Conservation (phyloP, 2,329 filamentous ascomycete genomes). For the Cladophialophora immunda region DNA sequence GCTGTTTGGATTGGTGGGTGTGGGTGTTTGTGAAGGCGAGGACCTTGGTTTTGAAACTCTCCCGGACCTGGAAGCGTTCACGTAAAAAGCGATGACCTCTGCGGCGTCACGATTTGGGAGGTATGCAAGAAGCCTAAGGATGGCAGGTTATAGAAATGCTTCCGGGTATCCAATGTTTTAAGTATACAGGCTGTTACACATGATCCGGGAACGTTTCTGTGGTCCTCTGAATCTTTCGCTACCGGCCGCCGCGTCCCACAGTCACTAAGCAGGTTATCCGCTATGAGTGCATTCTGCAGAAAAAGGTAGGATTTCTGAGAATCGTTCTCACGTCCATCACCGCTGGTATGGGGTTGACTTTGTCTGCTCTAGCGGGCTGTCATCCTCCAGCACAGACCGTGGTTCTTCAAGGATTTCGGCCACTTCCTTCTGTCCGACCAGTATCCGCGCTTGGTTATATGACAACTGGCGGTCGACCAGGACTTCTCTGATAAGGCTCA, state of each 20-base stretch:
- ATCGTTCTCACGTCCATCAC: neutral
- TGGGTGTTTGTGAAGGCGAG: neutral
- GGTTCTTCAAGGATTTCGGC: constrained; percentile 10
- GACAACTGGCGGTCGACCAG: constrained; percentile 33
- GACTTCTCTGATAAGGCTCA: constrained; percentile 30
- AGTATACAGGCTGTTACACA: neutral
- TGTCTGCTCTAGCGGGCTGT: neutral
- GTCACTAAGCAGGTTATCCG: neutral
- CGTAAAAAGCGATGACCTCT: neutral
- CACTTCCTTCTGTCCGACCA: constrained; percentile 26
- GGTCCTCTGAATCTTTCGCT: neutral
- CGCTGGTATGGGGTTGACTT: neutral
- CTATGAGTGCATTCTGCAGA: neutral
- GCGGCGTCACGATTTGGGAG: neutral
- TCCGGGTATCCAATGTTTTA: neutral
- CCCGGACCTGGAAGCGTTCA: constrained; percentile 5
- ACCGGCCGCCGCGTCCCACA: neutral
- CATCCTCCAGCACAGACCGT: constrained; percentile 5
- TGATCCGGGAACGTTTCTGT: neutral
- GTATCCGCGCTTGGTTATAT: constrained; percentile 30
- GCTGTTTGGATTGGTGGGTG: constrained; percentile 14
- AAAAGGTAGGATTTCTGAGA: neutral
- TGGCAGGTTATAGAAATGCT: neutral
- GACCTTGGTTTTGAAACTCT: neutral
- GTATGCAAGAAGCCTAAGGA: neutral